Evolutionary conservation across 148 eudicot genomes (phyloP).

Genomic region (Arbutus unedo): DNA sequence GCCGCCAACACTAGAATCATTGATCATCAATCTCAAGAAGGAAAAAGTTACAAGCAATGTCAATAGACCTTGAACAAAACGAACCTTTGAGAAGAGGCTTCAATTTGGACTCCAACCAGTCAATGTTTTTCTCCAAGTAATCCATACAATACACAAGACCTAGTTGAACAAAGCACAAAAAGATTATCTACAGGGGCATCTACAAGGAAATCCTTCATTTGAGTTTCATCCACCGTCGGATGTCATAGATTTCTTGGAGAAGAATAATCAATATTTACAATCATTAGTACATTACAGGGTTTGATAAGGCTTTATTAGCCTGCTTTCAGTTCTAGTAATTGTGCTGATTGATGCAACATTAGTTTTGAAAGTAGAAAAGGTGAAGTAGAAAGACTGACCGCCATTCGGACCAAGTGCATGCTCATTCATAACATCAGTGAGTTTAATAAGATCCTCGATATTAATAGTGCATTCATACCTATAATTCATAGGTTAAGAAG

Average conservation of each 20-base stretch:
- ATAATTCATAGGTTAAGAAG: constrained; percentile 24
- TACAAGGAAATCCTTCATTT: constrained; percentile 6
- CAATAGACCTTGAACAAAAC: constrained; percentile 8
- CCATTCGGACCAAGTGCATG: constrained; percentile 99
- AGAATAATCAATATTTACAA: background rate
- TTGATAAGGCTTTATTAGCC: background rate
- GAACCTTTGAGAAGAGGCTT: constrained; percentile 87
- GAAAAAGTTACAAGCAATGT: background rate
- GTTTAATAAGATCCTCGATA: constrained; percentile 87
- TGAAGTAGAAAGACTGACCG: constrained; percentile 42
- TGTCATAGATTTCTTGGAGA: background rate
- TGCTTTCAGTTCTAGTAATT: background rate
- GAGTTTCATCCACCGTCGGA: background rate
- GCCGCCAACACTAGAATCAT: background rate
- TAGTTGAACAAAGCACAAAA: constrained; percentile 18
- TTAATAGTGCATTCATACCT: constrained; percentile 90
- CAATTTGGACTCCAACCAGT: constrained; percentile 85
- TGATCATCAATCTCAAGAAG: background rate
- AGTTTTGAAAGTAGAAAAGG: background rate
- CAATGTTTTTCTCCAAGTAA: constrained; percentile 91
- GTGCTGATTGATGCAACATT: background rate
- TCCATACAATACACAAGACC: constrained; percentile 99
- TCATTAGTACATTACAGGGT: background rate
- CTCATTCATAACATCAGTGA: constrained; percentile 86
- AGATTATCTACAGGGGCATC: constrained; percentile 6